Evolutionary conservation across 495 filamentous ascomycete genomes (phyloP).

Genomic region (Lophium mytilinum): DNA sequence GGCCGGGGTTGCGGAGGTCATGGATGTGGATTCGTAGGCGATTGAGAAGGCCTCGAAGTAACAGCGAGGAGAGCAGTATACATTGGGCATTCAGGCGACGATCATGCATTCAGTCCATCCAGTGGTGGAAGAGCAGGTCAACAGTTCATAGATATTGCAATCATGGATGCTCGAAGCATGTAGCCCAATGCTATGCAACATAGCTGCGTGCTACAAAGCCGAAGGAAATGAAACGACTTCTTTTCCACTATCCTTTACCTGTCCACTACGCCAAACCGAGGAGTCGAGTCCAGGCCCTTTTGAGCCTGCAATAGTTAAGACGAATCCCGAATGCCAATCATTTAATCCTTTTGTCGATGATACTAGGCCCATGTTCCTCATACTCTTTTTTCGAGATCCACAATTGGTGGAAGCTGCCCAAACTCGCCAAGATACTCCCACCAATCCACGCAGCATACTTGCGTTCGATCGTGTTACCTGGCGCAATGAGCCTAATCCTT

Average conservation of each 20-base stretch:
- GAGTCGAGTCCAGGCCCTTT: background rate
- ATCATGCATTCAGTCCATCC: constrained; percentile 1
- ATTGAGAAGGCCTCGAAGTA: background rate
- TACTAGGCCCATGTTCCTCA: constrained; percentile 61
- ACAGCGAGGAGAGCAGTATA: background rate
- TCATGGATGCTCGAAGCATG: no score
- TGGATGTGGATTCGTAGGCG: constrained; percentile 83
- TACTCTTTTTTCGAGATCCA: constrained; percentile 89
- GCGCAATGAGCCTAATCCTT: constrained; percentile 73
- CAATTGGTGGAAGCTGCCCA: constrained; percentile 99
- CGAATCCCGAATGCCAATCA: constrained; percentile 29
- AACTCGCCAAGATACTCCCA: constrained; percentile 86
- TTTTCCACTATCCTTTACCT: background rate
- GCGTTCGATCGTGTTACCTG: constrained; percentile 77
- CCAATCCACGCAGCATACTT: constrained; percentile 93
- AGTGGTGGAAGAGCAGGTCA: background rate
- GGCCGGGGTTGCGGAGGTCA: constrained; percentile 64
- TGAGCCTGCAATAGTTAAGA: background rate
- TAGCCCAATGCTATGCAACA: no score
- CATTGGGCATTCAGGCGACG: constrained; percentile 5
- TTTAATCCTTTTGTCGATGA: constrained; percentile 75
- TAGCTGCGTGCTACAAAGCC: background rate
- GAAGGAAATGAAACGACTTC: background rate
- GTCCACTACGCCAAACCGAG: background rate
- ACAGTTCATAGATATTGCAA: background rate